phyloP scores from a whole-genome alignment of 176 grass and related monocot species.

The Oryza glumipatula region DNA sequence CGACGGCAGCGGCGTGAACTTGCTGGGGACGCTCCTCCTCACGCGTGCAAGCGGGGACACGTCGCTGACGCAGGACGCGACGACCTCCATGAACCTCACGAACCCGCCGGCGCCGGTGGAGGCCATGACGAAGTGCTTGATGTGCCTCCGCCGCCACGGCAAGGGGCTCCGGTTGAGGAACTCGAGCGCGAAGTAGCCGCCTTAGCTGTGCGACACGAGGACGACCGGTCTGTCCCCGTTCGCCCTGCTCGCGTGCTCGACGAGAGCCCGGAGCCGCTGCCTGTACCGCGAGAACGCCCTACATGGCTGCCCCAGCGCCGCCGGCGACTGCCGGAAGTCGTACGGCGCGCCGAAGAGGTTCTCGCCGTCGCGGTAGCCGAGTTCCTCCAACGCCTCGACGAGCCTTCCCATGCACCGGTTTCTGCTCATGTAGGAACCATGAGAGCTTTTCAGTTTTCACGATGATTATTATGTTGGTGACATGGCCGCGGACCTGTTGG shows the following conservation, averaged over 20 bases:
- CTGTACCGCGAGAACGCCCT: slow-evolving; percentile 6
- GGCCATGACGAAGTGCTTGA: slow-evolving; percentile 45
- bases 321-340: slow-evolving; percentile 49
- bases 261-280: neutral
- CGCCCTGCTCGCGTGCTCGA: slow-evolving; percentile 13
- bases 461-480: too few species aligned
- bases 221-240: neutral
- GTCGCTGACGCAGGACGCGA: neutral
- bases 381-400: slow-evolving; percentile 8
- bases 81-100: neutral
- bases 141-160: slow-evolving; percentile 31
- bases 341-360: slow-evolving; percentile 56
- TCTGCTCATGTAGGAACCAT: too few species aligned
- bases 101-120: slow-evolving; percentile 30
- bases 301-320: slow-evolving; percentile 25
- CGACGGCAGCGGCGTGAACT: slow-evolving; percentile 8
- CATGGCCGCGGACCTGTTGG: neutral
- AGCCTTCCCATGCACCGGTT: slow-evolving; percentile 12
- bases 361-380: slow-evolving; percentile 41
- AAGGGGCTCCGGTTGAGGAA: slow-evolving; percentile 43
- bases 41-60: too few species aligned
- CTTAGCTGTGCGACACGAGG: slow-evolving; percentile 28
- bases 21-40: too few species aligned
- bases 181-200: slow-evolving; percentile 33
- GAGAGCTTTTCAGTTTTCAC: too few species aligned